These are phyloP conservation scores for Linnemannia elongata DNA, from an alignment of 192 early-diverging fungal species.

Conservation along the genomic window DNA sequence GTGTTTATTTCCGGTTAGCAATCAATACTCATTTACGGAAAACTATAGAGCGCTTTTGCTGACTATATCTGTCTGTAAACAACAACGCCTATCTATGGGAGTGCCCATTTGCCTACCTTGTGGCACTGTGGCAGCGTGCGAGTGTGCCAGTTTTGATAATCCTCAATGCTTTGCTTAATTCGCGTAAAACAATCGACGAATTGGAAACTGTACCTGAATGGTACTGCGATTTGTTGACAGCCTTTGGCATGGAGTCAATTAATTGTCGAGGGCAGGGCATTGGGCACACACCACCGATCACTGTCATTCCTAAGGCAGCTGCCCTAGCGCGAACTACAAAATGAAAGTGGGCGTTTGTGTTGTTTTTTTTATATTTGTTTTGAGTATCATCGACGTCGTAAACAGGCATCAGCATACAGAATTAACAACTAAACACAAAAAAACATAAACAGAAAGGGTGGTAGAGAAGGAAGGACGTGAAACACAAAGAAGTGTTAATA, in stretches of 20 bases:
- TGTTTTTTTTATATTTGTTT: background rate
- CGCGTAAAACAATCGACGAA: too few relatives aligned
- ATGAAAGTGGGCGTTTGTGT: background rate
- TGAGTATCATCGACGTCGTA: background rate
- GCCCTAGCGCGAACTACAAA: background rate
- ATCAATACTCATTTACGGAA: background rate
- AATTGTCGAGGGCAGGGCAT: too few relatives aligned
- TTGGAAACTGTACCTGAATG: too few relatives aligned
- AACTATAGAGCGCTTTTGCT: background rate
- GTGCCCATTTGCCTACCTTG: background rate
- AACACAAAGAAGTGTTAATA: background rate
- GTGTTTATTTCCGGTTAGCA: conserved; percentile 3
- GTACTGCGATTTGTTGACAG: too few relatives aligned
- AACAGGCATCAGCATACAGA: background rate
- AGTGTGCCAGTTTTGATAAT: background rate
- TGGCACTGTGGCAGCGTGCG: background rate
- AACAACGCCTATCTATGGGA: background rate
- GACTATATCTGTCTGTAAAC: background rate
- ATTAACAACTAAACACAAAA: background rate
- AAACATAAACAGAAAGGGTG: background rate
- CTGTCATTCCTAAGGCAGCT: background rate
- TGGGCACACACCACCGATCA: background rate
- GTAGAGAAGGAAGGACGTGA: background rate
- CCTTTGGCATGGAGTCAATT: too few relatives aligned
- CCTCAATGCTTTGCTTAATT: too few relatives aligned